A percentile compares a stretch with the other conserved stretches of the same genome.
phyloP scores from a whole-genome alignment of 208 protist genomes.

The Leishmania amazonensis region DNA sequence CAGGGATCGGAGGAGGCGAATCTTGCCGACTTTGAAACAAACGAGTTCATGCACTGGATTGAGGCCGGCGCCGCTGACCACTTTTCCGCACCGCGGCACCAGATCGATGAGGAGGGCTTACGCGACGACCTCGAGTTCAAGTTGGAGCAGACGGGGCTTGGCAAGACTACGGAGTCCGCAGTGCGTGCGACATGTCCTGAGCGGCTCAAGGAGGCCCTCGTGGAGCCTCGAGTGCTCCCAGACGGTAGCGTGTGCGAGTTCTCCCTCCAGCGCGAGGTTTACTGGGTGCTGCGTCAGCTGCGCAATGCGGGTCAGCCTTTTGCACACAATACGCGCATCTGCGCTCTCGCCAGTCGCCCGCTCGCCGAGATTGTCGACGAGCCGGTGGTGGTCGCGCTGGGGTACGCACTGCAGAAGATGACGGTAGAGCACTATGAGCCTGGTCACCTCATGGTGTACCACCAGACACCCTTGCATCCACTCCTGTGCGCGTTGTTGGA shows the following conservation, averaged over 20 bases:
- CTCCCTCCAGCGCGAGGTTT: constrained; percentile 65
- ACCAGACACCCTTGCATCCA: constrained; percentile 76
- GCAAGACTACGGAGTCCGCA: constrained; percentile 37
- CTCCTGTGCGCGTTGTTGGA: constrained; percentile 71
- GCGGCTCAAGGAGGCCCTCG: constrained; percentile 48
- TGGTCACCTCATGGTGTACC: constrained; percentile 82
- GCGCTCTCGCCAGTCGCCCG: constrained; percentile 54
- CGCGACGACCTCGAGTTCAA: constrained; percentile 64
- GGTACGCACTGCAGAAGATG: constrained; percentile 76
- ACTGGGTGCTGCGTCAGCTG: constrained; percentile 85
- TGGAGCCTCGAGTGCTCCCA: constrained; percentile 49
- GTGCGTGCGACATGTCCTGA: constrained; percentile 65
- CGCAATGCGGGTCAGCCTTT: constrained; percentile 72
- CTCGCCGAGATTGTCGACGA: constrained; percentile 59
- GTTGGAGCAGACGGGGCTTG: constrained; percentile 65
- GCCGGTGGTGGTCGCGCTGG: constrained; percentile 66
- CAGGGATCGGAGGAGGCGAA: constrained; percentile 30
- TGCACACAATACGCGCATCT: constrained; percentile 78
- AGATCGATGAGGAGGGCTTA: constrained; percentile 7
- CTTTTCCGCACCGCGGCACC: neutral
- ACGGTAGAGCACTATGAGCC: constrained; percentile 74
- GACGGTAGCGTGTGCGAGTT: constrained; percentile 62
- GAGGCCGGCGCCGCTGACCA: constrained; percentile 35
- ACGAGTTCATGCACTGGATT: constrained; percentile 81
- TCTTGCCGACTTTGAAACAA: constrained; percentile 31